Percentiles rank a stretch among this genome's conserved stretches.
Conservation (phyloP, 345 rosid species). For the Eucalyptus urophylla region DNA sequence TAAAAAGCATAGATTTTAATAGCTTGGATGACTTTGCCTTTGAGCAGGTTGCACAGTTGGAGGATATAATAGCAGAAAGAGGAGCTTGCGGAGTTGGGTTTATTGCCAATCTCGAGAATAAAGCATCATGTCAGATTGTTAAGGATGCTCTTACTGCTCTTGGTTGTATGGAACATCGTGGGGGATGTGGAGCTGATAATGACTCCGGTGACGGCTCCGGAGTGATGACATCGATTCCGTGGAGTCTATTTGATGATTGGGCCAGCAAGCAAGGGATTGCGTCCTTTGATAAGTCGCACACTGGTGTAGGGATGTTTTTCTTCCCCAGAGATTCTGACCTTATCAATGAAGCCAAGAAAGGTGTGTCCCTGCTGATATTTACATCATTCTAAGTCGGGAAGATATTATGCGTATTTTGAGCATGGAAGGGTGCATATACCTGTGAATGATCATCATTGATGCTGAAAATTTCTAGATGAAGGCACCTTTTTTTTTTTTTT, state of each 20-base stretch:
- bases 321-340: constrained; percentile 58
- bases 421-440: background rate
- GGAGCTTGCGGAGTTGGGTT: constrained; percentile 99
- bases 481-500: background rate
- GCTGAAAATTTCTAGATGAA: background rate
- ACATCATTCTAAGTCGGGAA: background rate
- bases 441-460: background rate
- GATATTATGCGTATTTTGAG: background rate
- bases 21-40: background rate
- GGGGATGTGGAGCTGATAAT: constrained; percentile 98
- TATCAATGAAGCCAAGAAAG: constrained; percentile 69
- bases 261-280: constrained; percentile 62
- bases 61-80: constrained; percentile 84
- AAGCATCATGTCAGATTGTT: constrained; percentile 66
- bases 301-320: constrained; percentile 97
- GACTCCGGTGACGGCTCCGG: constrained; percentile 99
- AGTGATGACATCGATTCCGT: constrained; percentile 93
- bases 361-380: constrained; percentile 8
- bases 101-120: constrained; percentile 93
- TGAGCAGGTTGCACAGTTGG: constrained; percentile 67
- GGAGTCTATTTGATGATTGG: constrained; percentile 83
- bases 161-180: constrained; percentile 99
- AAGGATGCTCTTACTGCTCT: constrained; percentile 85
- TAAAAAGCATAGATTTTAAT: background rate
- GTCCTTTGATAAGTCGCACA: constrained; percentile 67